These are phyloP conservation scores for Neofusicoccum parvum DNA, from an alignment of 2,329 filamentous ascomycete genomes.

Conservation along the genomic window DNA sequence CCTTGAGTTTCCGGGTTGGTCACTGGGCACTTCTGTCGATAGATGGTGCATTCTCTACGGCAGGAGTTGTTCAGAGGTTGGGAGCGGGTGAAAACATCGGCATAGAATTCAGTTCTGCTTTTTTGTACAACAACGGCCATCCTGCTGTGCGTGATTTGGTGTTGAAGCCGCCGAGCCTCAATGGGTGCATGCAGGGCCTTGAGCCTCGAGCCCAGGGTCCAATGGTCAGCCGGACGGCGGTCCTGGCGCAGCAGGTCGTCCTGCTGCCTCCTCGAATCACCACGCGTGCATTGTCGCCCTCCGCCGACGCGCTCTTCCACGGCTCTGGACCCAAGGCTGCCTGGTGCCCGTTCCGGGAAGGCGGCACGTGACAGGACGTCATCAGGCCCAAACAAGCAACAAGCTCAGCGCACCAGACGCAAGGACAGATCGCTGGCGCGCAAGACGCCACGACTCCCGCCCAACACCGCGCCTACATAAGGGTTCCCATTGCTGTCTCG, in stretches of 20 bases:
- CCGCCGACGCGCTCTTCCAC: too few relatives aligned
- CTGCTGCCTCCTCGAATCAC: too few relatives aligned
- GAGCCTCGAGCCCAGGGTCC: not conserved
- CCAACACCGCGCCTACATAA: not conserved
- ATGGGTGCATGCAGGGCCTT: not conserved
- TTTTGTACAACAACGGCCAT: not conserved
- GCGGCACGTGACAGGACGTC: constrained; percentile 20
- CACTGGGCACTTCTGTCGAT: constrained; percentile 33
- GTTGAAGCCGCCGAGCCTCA: not conserved
- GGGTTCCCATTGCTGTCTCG: not conserved
- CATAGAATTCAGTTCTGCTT: constrained; percentile 37
- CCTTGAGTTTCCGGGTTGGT: constrained; percentile 24
- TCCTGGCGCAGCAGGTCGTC: not conserved
- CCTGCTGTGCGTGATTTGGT: not conserved
- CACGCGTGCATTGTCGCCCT: not conserved
- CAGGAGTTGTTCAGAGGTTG: constrained; percentile 27
- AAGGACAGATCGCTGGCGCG: not conserved
- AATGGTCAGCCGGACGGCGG: not conserved
- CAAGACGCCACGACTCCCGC: not conserved
- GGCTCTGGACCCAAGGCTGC: too few relatives aligned
- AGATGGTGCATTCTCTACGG: constrained; percentile 10
- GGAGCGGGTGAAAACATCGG: constrained; percentile 38
- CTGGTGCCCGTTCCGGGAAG: not conserved
- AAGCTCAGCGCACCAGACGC: constrained; percentile 7
- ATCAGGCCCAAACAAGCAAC: constrained; percentile 12